Percentiles rank a stretch among this genome's conserved stretches.
Conservation (phyloP, 1,139 yeast species). For the Yueomyces sp. region DNA sequence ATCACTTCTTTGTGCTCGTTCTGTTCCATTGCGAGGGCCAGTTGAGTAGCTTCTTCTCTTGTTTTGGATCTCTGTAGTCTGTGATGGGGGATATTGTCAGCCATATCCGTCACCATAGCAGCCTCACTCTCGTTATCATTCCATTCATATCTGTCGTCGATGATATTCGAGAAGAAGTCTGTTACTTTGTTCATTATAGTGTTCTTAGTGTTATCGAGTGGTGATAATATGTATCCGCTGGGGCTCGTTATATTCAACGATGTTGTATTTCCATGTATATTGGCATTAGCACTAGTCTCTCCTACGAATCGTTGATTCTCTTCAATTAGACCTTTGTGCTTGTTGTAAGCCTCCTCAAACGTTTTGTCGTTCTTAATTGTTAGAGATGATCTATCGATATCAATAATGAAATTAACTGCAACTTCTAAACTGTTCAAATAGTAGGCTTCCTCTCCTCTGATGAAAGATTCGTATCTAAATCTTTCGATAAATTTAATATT, state of each 20-base stretch:
- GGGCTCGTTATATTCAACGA: background rate
- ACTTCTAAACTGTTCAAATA: slow-evolving; percentile 80
- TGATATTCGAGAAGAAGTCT: slow-evolving; percentile 12
- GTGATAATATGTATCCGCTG: slow-evolving; percentile 11
- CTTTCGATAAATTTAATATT: slow-evolving; percentile 77
- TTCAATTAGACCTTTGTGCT: background rate
- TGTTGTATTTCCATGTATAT: background rate
- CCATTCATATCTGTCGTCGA: slow-evolving; percentile 1
- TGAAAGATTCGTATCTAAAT: slow-evolving; percentile 62
- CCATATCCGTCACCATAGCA: background rate
- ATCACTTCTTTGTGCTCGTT: slow-evolving; percentile 32
- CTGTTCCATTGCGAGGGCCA: slow-evolving; percentile 9
- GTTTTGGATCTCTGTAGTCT: slow-evolving; percentile 1
- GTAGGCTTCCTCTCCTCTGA: slow-evolving; percentile 80
- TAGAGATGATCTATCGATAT: slow-evolving; percentile 43
- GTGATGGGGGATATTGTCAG: slow-evolving; percentile 4
- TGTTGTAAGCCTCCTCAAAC: slow-evolving; percentile 37
- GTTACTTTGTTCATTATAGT: slow-evolving; percentile 16
- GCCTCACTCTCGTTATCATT: background rate
- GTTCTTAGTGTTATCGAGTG: slow-evolving; percentile 22
- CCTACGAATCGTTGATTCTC: background rate
- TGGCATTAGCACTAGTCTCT: slow-evolving; percentile 3
- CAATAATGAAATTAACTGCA: slow-evolving; percentile 64
- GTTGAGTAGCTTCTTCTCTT: slow-evolving; percentile 25
- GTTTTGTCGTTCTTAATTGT: slow-evolving; percentile 51